Evolutionary conservation across 1,284 basidiomycete species (phyloP), one percentile per base, ranked within the genome.

Genomic region (Xanthoconium separans): DNA sequence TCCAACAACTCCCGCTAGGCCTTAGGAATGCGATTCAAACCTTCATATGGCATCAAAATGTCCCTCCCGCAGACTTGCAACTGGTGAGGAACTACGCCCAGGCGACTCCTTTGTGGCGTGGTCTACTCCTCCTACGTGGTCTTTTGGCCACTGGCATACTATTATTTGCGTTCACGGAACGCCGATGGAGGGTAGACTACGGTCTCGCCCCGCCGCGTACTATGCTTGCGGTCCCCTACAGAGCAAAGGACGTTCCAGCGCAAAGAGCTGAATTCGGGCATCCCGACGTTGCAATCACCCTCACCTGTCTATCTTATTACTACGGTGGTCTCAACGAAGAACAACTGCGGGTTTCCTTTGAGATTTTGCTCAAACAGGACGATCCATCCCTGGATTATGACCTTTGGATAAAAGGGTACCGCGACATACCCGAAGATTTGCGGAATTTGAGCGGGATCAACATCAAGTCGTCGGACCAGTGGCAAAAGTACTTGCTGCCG

Each of bases 361-460:
- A 74, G 13, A 58, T 73, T 4, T 65, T 84, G 6, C 62, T 69
- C 30, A 76, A 73, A 41, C 69, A 71, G 4, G 78, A 81, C 44
- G 76, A 81, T 56, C 78, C 79, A 2, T 58, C 62, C 0, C 50
- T 68, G 22, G 74, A 76, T 44, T 83, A 82, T 50, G 63, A 72
- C 20, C 56, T 61, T 8, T 83, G 80, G 80, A 66, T 75, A 15
- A 41, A 44, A 36, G 64, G 41, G 3, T 47, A 44, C 15, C 13
- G 40, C 13, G 13, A 27, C 2, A 52, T 78, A 2, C 76, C 76
- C 0, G 31, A 44, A 0, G 44, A 45, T n/a, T 58, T 80, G 7
- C 65, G 52, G 12, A 59, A 64, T 7, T 51, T 77, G 6, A 70
- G 54, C 6, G 74, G 76, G 0, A 57, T 82, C 44, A 82, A 82